phyloP scores from a whole-genome alignment of 805 yeast species.

The Lachancea fermentati region DNA sequence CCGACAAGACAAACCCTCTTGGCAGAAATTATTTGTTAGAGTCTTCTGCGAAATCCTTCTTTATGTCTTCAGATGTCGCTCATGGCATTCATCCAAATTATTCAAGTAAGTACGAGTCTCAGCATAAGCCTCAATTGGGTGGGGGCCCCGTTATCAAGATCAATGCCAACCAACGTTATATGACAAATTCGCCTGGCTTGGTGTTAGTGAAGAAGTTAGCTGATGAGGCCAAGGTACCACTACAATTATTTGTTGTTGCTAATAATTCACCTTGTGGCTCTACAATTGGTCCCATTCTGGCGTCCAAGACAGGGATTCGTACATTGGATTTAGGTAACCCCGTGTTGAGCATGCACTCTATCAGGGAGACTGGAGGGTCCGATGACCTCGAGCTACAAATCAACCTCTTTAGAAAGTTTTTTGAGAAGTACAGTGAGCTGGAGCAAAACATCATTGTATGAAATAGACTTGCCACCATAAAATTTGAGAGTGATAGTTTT shows the following conservation, averaged over 20 bases:
- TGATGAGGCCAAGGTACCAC: slow-evolving; percentile 60
- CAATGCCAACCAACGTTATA: slow-evolving; percentile 93
- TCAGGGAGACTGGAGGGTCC: slow-evolving; percentile 86
- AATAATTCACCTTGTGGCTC: slow-evolving; percentile 95
- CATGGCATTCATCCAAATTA: slow-evolving; percentile 97
- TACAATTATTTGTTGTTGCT: slow-evolving; percentile 88
- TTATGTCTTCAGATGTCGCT: slow-evolving; percentile 92
- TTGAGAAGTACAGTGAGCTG: slow-evolving; percentile 39
- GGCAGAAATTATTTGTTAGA: slow-evolving; percentile 41
- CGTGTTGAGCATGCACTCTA: slow-evolving; percentile 88
- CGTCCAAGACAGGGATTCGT: slow-evolving; percentile 80
- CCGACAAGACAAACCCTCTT: slow-evolving; percentile 25
- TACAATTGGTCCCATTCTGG: slow-evolving; percentile 91
- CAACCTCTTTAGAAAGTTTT: slow-evolving; percentile 57
- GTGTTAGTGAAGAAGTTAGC: slow-evolving; percentile 73
- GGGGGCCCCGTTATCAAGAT: slow-evolving; percentile 89
- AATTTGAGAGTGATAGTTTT: too few relatives aligned
- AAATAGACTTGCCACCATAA: too few relatives aligned
- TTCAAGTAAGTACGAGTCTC: slow-evolving; percentile 62
- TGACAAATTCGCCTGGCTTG: slow-evolving; percentile 88
- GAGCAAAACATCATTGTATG: slow-evolving; percentile 22
- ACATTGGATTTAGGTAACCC: slow-evolving; percentile 90
- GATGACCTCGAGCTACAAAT: slow-evolving; percentile 62
- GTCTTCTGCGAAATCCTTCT: slow-evolving; percentile 70
- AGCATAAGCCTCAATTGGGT: slow-evolving; percentile 77